Conservation (phyloP, 352 stramenopile genomes). For the Pythium aquatile region DNA sequence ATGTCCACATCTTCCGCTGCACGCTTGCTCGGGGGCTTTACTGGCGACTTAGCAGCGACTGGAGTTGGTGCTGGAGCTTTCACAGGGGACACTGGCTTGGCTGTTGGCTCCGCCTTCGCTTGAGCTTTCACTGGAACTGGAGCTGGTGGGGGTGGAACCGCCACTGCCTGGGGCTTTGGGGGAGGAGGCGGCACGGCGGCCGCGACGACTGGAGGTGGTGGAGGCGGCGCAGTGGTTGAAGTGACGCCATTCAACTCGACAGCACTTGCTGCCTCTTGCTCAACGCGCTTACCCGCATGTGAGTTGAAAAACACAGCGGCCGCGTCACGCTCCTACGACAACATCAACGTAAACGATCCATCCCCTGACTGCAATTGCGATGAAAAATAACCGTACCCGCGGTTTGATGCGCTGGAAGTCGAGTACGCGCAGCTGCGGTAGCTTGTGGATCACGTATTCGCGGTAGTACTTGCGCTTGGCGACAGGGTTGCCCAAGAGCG, state of each 20-base stretch:
- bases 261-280: slow-evolving; percentile 37
- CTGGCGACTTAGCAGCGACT: slow-evolving; percentile 8
- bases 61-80: not conserved
- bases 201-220: slow-evolving; percentile 7
- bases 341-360: not conserved
- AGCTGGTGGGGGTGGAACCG: not conserved
- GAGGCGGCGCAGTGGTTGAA: slow-evolving; percentile 17
- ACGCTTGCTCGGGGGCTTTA: slow-evolving; percentile 11
- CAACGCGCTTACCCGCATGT: slow-evolving; percentile 59
- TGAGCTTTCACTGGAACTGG: slow-evolving; percentile 8
- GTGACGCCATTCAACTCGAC: slow-evolving; percentile 32
- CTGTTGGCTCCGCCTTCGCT: slow-evolving; percentile 5
- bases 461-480: slow-evolving; percentile 90
- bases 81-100: slow-evolving; percentile 12
- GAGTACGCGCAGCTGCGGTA: slow-evolving; percentile 84
- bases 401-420: slow-evolving; percentile 86
- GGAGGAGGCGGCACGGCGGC: slow-evolving; percentile 30
- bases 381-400: slow-evolving; percentile 38
- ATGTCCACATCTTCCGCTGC: slow-evolving; percentile 16
- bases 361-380: not conserved
- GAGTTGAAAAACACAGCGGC: slow-evolving; percentile 75
- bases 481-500: slow-evolving; percentile 88
- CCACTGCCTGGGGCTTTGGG: slow-evolving; percentile 15
- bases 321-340: slow-evolving; percentile 69
- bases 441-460: slow-evolving; percentile 90